A percentile compares a stretch with the other conserved stretches of the same genome.
These are phyloP conservation scores for Themeda triandra DNA, from an alignment of 176 grass and related monocot species.

Conservation along the genomic window DNA sequence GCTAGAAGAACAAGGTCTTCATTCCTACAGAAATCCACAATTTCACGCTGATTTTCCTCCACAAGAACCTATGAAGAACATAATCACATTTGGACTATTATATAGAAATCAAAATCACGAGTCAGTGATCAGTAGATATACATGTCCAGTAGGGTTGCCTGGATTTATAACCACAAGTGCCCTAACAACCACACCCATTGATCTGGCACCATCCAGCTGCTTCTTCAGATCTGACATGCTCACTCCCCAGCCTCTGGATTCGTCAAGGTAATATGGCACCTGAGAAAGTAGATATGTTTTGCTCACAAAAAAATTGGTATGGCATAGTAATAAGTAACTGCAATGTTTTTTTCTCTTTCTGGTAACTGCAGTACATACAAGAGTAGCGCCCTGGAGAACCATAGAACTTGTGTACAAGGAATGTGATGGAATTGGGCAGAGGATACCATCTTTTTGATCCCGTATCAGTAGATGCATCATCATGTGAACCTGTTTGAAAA, in stretches of 20 bases:
- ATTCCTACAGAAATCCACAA: conserved; percentile 73
- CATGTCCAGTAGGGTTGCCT: conserved; percentile 84
- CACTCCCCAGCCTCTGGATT: conserved; percentile 55
- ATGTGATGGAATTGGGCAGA: conserved; percentile 75
- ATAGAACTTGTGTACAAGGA: conserved; percentile 62
- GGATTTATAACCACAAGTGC: conserved; percentile 82
- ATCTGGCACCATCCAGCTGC: conserved; percentile 57
- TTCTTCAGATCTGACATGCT: conserved; percentile 57
- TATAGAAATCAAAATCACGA: neutral
- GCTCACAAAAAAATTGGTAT: neutral
- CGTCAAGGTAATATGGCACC: conserved; percentile 76
- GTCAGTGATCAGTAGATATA: conserved; percentile 12
- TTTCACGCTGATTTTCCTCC: conserved; percentile 49
- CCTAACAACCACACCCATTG: conserved; percentile 54
- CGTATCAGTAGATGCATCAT: conserved; percentile 77
- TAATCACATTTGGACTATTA: neutral
- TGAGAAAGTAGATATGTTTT: conserved; percentile 26
- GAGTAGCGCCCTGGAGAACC: conserved; percentile 52
- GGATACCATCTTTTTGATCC: conserved; percentile 64
- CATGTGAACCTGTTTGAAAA: conserved; percentile 57
- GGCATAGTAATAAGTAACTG: neutral
- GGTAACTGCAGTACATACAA: conserved; percentile 41
- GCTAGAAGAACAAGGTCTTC: conserved; percentile 76
- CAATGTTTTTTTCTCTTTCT: neutral
- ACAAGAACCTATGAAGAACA: conserved; percentile 49